Base-by-base conservation (phyloP, 345 rosid species). In the Adansonia digitata region DNA sequence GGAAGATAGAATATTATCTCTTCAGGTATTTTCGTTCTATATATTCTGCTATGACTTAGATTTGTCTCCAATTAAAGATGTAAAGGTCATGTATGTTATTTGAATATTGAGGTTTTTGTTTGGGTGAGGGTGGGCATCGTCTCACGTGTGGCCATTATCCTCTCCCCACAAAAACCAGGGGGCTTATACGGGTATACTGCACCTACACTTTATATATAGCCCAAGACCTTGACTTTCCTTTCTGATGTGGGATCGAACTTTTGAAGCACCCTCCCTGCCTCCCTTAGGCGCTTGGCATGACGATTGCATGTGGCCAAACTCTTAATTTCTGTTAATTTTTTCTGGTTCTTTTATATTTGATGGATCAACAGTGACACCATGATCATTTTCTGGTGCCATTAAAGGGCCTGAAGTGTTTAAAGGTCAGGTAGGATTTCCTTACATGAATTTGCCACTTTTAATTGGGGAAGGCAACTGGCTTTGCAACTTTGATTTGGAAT, bases 1-100 rank as follows among this genome's bases (percentile, higher is more conserved):
- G 0, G 99, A 95, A 81, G 99, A 93, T 80, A 85, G 92, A 77
- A 95, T 93, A 78, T 81, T 93, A 75, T 76, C 87, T 76, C 92
- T 95, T 52, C 99, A 95, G 98, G 99, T 93, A 86, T 43, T 69
- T 69, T 78, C 39, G 69, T 71, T 43, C 40, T 20, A 18, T 51
- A 59, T 26, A 22, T 66, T 56, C 29, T 29, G 59, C 43, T 61
- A 22, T 22, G 62, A 57, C 18, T 26, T 69, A 20, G 12, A 49
- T 20, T 62, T 72, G 10, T 72, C 12, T 43, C 46, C 12, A 2
- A n/a, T 49, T 14, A 73, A 59, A 69, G 68, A 74, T 43, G 9
- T 35, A 63, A 18, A 35, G 0, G 3, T 34, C 13, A 34, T 34
- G 10, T 63, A 37, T 15, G 4, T 63, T 18, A 62, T 62, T 8